Evolutionary conservation across 164 flowering plant species (phyloP), one percentile per base, ranked within the genome.

Genomic region (Vitis labrusca): DNA sequence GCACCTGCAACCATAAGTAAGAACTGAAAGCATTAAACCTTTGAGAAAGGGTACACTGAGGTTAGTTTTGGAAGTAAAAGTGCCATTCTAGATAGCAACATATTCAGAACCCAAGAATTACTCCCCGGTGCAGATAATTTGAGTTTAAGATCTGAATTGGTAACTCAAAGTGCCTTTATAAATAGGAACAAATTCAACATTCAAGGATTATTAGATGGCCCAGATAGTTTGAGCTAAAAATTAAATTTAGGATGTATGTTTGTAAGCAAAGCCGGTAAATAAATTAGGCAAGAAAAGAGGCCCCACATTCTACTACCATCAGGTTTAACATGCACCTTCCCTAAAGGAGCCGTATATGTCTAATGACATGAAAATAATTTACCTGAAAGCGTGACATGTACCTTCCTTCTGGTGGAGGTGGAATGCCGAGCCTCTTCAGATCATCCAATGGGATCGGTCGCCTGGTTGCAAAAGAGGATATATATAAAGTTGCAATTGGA

Each of bases 321-420:
- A 23, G 27, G 27, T 23, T 23, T 23, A 23, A 23, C 1, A 23
- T 23, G 27, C 27, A 23, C 27, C 27, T 23, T 23, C 27, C 27
- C 13, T 53, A 5, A 53, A 32, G 50, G 29, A 66, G 2, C 23
- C 27, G 49, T 8, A 37, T 14, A 52, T 29, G 19, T 17, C 49
- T 27, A 27, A 30, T 27, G 13, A 63, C 51, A 4, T 37, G 17
- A 67, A 49, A 55, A 63, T 44, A 49, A 32, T 0, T 14, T 78
- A 94, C 97, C 97, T 92, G 81, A 78, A 71, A 87, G 32, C 97
- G 95, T 71, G 97, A 79, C 96, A 84, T 82, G 76, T 94, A 94
- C 77, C 82, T 85, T 67, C 98, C 98, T 83, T 92, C 98, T 12
- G 99, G 99, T 5, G 98, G 99, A 66, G 86, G 92, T 60, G 93